Evolutionary conservation across 495 filamentous ascomycete species (phyloP).

Genomic region (Rhypophila decipiens): DNA sequence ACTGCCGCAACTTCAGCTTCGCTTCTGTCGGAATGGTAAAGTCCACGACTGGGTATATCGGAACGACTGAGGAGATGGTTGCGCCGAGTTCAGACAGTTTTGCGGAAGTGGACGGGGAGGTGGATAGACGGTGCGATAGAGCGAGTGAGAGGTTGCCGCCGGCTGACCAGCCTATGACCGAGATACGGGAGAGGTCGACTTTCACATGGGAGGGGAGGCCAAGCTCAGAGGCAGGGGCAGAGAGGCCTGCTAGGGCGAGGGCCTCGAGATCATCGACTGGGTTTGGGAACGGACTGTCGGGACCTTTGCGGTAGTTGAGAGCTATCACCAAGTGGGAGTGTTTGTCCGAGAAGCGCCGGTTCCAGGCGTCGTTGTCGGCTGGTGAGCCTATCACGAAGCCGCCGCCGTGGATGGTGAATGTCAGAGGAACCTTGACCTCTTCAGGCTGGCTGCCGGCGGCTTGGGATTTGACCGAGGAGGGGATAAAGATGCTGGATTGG

Average conservation of each 20-base stretch:
- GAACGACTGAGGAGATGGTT: slow-evolving; percentile 24
- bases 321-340: slow-evolving; percentile 28
- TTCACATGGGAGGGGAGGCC: slow-evolving; percentile 19
- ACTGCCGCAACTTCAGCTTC: slow-evolving; percentile 22
- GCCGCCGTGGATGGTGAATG: slow-evolving; percentile 36
- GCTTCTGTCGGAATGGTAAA: slow-evolving; percentile 5
- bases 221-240: slow-evolving; percentile 18
- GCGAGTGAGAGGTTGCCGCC: slow-evolving; percentile 31
- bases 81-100: too few relatives aligned
- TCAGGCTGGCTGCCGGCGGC: too few relatives aligned
- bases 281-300: slow-evolving; percentile 23
- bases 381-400: slow-evolving; percentile 30
- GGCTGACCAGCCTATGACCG: slow-evolving; percentile 29
- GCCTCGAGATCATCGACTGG: slow-evolving; percentile 27
- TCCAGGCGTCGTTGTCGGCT: slow-evolving; percentile 33
- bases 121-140: slow-evolving; percentile 20
- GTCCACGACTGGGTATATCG: slow-evolving; percentile 30
- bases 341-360: slow-evolving; percentile 23
- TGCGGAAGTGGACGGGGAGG: too few relatives aligned
- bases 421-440: slow-evolving; percentile 24
- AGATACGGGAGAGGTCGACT: slow-evolving; percentile 29
- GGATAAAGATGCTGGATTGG: too few relatives aligned
- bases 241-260: slow-evolving; percentile 18
- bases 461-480: not conserved
- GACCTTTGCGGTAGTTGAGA: slow-evolving; percentile 34